These are phyloP conservation scores for Fusarium falciforme DNA, from an alignment of 2,329 filamentous ascomycete species.

Conservation along the genomic window DNA sequence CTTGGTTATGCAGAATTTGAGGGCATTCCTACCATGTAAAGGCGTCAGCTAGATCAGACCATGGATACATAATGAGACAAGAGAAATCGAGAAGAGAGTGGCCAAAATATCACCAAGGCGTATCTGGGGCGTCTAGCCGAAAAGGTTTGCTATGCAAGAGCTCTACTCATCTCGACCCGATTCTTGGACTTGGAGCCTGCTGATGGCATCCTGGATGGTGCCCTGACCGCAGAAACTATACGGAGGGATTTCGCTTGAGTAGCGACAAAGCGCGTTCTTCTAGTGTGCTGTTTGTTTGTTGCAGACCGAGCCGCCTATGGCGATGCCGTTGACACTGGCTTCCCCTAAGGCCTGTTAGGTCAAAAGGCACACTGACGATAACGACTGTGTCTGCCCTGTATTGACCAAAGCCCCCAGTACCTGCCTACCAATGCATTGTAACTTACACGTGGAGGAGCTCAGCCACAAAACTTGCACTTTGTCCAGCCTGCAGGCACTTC, in stretches of 20 bases:
- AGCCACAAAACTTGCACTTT: background rate
- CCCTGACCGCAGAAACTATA: too few relatives aligned
- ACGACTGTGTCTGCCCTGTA: background rate
- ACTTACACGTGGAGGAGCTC: background rate
- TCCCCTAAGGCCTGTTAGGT: background rate
- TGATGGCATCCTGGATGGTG: too few relatives aligned
- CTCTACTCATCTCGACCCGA: too few relatives aligned
- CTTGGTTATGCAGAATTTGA: constrained; percentile 89
- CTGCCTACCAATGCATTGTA: background rate
- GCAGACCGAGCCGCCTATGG: background rate
- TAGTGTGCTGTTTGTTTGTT: background rate
- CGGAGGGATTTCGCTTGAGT: too few relatives aligned
- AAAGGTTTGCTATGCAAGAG: too few relatives aligned
- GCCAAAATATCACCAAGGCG: too few relatives aligned
- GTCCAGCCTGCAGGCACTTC: background rate
- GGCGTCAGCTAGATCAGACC: background rate
- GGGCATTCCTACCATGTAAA: constrained; percentile 74
- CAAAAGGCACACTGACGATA: background rate
- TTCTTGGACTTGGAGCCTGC: too few relatives aligned
- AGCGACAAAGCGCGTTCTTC: too few relatives aligned
- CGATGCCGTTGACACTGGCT: background rate
- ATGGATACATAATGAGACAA: background rate
- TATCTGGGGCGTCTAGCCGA: too few relatives aligned
- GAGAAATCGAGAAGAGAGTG: background rate
- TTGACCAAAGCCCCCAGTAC: background rate